Percentiles rank a stretch among this genome's conserved stretches.
Evolutionary conservation across 495 filamentous ascomycete genomes (phyloP).

Genomic region (Podospora comata): DNA sequence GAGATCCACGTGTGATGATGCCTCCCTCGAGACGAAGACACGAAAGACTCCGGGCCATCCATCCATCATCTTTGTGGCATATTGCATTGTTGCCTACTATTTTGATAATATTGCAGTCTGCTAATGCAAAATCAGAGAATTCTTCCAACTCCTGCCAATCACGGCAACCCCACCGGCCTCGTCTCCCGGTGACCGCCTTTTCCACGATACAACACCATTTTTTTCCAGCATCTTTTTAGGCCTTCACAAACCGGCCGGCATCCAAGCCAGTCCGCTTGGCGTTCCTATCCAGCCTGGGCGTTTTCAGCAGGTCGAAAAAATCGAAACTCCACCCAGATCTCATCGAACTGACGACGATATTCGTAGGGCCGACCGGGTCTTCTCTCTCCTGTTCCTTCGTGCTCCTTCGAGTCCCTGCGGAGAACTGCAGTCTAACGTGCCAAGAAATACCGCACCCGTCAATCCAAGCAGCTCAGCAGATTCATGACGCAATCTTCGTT

Average conservation of each 20-base stretch:
- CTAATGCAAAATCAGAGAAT: conserved; percentile 10
- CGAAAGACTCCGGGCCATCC: background rate
- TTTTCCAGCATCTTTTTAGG: background rate
- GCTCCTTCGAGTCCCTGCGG: background rate
- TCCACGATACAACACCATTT: conserved; percentile 11
- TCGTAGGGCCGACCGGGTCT: background rate
- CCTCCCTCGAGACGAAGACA: background rate
- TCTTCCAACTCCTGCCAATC: conserved; percentile 18
- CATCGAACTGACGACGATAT: background rate
- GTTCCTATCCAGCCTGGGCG: background rate
- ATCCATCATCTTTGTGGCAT: background rate
- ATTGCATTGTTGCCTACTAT: background rate
- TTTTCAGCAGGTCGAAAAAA: background rate
- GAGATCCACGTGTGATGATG: conserved; percentile 1
- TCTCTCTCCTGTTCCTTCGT: background rate
- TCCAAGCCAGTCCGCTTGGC: background rate
- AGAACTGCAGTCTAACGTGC: background rate
- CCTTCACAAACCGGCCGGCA: background rate
- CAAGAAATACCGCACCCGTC: background rate
- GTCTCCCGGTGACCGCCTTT: conserved; percentile 26
- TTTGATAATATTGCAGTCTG: background rate
- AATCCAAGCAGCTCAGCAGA: background rate
- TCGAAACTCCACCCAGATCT: background rate
- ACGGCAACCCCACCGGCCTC: conserved; percentile 13
- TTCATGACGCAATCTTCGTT: conserved; percentile 18